Percentiles rank a stretch among this genome's conserved stretches.
phyloP scores from a whole-genome alignment of 2,329 filamentous ascomycete species.

The Aspergillus calidoustus region DNA sequence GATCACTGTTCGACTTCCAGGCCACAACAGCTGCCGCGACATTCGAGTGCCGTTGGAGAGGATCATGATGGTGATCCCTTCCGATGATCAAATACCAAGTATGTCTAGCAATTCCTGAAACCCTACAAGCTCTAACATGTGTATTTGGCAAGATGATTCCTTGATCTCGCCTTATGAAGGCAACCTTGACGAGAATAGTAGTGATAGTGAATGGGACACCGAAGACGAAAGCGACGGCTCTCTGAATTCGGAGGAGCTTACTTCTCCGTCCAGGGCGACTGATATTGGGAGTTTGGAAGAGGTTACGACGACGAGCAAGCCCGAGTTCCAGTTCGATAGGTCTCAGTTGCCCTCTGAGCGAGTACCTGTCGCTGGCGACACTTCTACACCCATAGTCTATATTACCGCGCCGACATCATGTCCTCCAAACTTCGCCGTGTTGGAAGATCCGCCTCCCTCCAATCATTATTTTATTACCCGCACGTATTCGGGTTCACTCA shows the following conservation, averaged over 20 bases:
- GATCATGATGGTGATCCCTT: conserved; percentile 51
- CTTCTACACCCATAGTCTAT: neutral
- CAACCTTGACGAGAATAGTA: conserved; percentile 47
- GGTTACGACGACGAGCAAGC: conserved; percentile 5
- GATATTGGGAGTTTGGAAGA: neutral
- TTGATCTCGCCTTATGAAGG: conserved; percentile 40
- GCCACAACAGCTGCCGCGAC: conserved; percentile 54
- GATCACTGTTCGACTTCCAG: conserved; percentile 59
- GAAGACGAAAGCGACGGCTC: conserved; percentile 45
- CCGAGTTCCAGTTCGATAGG: conserved; percentile 18
- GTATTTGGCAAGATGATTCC: neutral
- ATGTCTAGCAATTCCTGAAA: neutral
- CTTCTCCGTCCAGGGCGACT: neutral
- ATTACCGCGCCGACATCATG: conserved; percentile 13
- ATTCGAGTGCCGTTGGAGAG: conserved; percentile 54
- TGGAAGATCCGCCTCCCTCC: conserved; percentile 49
- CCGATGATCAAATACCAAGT: conserved; percentile 25
- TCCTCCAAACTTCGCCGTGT: conserved; percentile 42
- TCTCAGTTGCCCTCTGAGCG: conserved; percentile 7
- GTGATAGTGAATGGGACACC: conserved; percentile 47
- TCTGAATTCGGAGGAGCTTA: conserved; percentile 30
- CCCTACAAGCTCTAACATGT: neutral
- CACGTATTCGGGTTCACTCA: conserved; percentile 30
- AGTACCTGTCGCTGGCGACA: conserved; percentile 10
- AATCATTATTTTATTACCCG: conserved; percentile 49